Conservation (phyloP, 2,329 filamentous ascomycete species). For the Curvularia sp. region DNA sequence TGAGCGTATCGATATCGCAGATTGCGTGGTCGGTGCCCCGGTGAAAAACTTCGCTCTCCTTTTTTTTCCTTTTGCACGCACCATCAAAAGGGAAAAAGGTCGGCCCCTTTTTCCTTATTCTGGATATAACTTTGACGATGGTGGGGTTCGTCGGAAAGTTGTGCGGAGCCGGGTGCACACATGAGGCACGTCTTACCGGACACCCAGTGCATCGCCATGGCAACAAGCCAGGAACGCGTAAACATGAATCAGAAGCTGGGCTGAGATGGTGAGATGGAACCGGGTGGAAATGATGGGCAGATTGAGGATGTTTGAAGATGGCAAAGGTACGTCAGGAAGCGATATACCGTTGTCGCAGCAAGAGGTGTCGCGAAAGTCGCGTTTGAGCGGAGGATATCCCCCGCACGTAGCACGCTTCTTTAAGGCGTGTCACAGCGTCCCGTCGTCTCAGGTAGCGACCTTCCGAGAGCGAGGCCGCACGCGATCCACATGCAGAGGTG, state of each 20-base stretch:
- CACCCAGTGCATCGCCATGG: conserved; percentile 20
- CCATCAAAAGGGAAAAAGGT: conserved; percentile 3
- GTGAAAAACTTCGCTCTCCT: conserved; percentile 14
- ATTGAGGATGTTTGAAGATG: conserved; percentile 7
- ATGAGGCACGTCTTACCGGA: conserved; percentile 14
- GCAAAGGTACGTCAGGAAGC: not conserved
- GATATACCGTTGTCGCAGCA: conserved; percentile 4
- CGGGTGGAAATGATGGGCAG: not conserved
- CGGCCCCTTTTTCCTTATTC: conserved; percentile 14
- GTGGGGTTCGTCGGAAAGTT: conserved; percentile 14
- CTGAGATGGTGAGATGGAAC: not conserved
- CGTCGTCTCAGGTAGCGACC: conserved; percentile 16
- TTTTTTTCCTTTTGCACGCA: conserved; percentile 6
- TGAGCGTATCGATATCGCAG: conserved; percentile 16
- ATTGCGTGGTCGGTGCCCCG: conserved; percentile 18
- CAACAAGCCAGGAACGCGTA: conserved; percentile 6
- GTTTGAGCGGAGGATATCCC: conserved; percentile 12
- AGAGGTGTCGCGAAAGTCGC: not conserved
- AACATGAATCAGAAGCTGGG: conserved; percentile 6
- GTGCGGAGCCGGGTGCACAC: conserved; percentile 17
- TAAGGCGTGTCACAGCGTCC: conserved; percentile 17
- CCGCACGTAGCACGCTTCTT: conserved; percentile 10
- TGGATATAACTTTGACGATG: conserved; percentile 5
- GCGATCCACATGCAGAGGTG: conserved; percentile 13
- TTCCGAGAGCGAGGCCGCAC: conserved; percentile 13